phyloP scores from a whole-genome alignment of 2,329 filamentous ascomycete species.

The Aulographum hederae region DNA sequence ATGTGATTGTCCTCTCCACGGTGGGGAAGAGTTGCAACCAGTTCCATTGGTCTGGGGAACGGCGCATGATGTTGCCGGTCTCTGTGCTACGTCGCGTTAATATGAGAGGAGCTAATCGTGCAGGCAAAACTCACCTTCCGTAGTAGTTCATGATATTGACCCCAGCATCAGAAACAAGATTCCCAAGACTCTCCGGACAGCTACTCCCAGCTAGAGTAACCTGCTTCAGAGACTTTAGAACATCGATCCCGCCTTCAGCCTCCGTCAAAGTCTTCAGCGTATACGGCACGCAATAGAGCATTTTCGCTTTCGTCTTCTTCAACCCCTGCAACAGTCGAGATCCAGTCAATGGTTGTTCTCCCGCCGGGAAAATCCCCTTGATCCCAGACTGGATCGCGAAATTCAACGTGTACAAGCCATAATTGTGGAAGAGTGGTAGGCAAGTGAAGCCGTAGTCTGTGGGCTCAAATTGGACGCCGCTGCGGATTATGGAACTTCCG shows the following conservation, averaged over 20 bases:
- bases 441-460: slow-evolving; percentile 38
- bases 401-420: slow-evolving; percentile 37
- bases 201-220: slow-evolving; percentile 40
- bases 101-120: slow-evolving; percentile 3
- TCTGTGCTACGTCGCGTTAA: slow-evolving; percentile 40
- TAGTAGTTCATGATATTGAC: slow-evolving; percentile 39
- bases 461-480: no score
- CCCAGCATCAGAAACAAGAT: slow-evolving; percentile 31
- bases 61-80: slow-evolving; percentile 43
- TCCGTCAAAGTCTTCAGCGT: slow-evolving; percentile 45
- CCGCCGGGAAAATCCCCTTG: slow-evolving; percentile 34
- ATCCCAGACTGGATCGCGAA: slow-evolving; percentile 33
- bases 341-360: slow-evolving; percentile 34
- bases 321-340: slow-evolving; percentile 29
- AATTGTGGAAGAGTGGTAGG: slow-evolving; percentile 40
- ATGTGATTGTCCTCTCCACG: slow-evolving; percentile 23
- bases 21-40: slow-evolving; percentile 30
- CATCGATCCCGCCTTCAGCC: slow-evolving; percentile 31
- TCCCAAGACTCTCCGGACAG: slow-evolving; percentile 41
- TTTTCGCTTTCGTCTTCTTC: slow-evolving; percentile 25
- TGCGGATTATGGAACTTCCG: no score
- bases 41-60: slow-evolving; percentile 39
- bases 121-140: slow-evolving; percentile 27
- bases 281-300: slow-evolving; percentile 45
- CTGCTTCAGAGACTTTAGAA: slow-evolving; percentile 27